Evolutionary conservation across 2,329 filamentous ascomycete genomes (phyloP), one percentile per base, ranked within the genome.

Genomic region (Erysiphe pulchra): DNA sequence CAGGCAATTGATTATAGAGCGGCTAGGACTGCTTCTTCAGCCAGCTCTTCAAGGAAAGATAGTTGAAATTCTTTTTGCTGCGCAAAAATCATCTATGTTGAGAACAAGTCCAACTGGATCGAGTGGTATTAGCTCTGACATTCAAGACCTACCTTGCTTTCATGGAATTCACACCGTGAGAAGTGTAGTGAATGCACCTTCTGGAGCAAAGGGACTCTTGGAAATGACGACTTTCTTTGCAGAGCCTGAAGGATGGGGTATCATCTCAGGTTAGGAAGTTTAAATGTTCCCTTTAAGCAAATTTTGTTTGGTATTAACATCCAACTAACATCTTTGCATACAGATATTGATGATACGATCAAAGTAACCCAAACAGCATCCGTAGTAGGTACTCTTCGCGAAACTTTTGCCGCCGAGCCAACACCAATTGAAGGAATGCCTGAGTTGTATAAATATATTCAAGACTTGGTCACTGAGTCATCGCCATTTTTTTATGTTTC

Each of bases 321-420:
- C 33, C 16, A 20, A 39, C 9, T 40, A 39, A 39, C 11, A 11
- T 20, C n/a, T 39, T 11, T 37, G 38, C 13, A 14, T 33, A 32
- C 43, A 77, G 87, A 95, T 55, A 73, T 95, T 52, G 90, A 95
- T 57, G 87, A 95, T 61, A 93, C 86, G 0, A 92, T 95, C 65
- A 94, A 95, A 62, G 65, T 86, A 52, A 94, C 87, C 0, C 68
- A 80, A 59, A 93, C 87, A 0, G 73, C 77, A 39, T 78, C 82
- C 44, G 77, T 84, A 0, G 68, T 80, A 8, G 83, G 84, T 2
- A 87, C 94, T 54, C 65, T 95, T 5, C 70, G 73, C 42, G 78
- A 79, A 45, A 95, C 87, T 0, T 94, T 95, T 55, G 72, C 81
- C 42, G 79, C 86, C 44, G 65, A 74, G 14, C 78, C 85, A 0